These are phyloP conservation scores for Huntiella decipiens DNA, from an alignment of 2,329 filamentous ascomycete genomes.

Conservation along the genomic window DNA sequence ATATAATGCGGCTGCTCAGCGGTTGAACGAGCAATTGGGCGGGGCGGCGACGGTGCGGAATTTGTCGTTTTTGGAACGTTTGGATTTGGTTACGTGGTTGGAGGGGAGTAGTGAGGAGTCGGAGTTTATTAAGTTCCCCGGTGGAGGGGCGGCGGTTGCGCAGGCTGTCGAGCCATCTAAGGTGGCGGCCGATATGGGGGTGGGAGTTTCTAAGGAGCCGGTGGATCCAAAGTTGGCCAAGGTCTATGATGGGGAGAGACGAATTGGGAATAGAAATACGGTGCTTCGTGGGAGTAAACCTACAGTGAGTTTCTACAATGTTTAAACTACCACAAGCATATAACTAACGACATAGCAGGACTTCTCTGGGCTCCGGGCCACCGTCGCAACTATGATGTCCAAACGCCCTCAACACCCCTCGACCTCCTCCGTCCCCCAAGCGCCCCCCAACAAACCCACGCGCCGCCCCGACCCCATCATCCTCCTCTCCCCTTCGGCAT, in stretches of 20 bases:
- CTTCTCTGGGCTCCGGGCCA: conserved; percentile 82
- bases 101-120: conserved; percentile 77
- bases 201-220: conserved; percentile 35
- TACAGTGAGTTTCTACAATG: conserved; percentile 38
- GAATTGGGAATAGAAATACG: conserved; percentile 83
- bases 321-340: background rate
- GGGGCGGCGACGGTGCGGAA: conserved; percentile 57
- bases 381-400: conserved; percentile 57
- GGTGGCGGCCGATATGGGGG: conserved; percentile 22
- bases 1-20: conserved; percentile 69
- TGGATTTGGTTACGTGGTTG: conserved; percentile 86
- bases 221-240: conserved; percentile 66
- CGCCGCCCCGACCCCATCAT: conserved; percentile 68
- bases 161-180: conserved; percentile 22
- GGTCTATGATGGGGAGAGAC: conserved; percentile 81
- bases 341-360: conserved; percentile 36
- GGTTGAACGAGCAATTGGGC: conserved; percentile 59
- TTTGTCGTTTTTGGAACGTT: conserved; percentile 72
- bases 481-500: conserved; percentile 86
- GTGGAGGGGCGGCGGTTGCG: conserved; percentile 40
- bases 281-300: conserved; percentile 73
- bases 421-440: conserved; percentile 17
- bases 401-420: conserved; percentile 30
- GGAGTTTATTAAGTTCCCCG: conserved; percentile 66
- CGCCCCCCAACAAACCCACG: conserved; percentile 26